phyloP scores from a whole-genome alignment of 805 yeast species.

The Candida montana region DNA sequence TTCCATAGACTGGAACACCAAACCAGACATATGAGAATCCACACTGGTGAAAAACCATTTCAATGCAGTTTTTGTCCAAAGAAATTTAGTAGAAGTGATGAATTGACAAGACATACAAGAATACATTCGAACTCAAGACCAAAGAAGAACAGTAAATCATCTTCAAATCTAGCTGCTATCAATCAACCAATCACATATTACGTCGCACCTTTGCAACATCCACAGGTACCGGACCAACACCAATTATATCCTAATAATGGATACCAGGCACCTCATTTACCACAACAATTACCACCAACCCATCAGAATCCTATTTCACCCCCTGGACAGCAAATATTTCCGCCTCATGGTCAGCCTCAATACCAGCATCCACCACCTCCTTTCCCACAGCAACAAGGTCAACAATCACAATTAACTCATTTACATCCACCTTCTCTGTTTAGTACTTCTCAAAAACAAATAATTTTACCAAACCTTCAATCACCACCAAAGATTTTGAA shows the following conservation, averaged over 20 bases:
- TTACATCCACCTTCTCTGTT: conserved; percentile 14
- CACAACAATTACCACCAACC: not conserved
- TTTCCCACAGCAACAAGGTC: conserved; percentile 5
- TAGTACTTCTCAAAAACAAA: conserved; percentile 13
- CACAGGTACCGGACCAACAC: not conserved
- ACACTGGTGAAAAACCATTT: conserved; percentile 91
- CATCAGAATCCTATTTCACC: not conserved
- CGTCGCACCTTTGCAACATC: conserved; percentile 18
- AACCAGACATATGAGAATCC: conserved; percentile 86
- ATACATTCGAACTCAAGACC: conserved; percentile 63
- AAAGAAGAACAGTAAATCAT: conserved; percentile 34
- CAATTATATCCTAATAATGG: not conserved
- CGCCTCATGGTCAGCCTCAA: not conserved
- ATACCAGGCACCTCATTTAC: not conserved
- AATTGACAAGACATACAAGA: conserved; percentile 77
- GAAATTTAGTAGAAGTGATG: conserved; percentile 76
- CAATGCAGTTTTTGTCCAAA: conserved; percentile 76
- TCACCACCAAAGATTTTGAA: conserved; percentile 27
- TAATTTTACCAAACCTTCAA: conserved; percentile 22
- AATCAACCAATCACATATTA: conserved; percentile 26
- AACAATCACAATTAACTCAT: conserved; percentile 4
- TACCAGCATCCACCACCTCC: conserved; percentile 10
- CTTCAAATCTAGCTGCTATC: conserved; percentile 8
- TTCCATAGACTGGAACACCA: conserved; percentile 88
- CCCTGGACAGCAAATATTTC: not conserved